Evolutionary conservation across 257 asterid genomes (phyloP), one percentile per base, ranked within the genome.

Genomic region (Echites panduratus): DNA sequence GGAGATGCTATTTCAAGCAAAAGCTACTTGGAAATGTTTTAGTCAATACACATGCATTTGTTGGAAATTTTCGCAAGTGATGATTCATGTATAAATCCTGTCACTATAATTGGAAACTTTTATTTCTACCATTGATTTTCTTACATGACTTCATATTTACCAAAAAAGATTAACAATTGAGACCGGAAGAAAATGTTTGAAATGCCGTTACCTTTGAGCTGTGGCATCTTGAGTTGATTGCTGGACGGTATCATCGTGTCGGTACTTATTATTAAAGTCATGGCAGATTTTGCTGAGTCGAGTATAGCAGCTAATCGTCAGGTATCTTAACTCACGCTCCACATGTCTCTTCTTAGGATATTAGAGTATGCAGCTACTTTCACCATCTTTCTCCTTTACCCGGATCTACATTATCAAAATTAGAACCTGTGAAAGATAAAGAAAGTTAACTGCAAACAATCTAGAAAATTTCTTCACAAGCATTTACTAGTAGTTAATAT

Each of bases 281-380:
- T 91, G 96, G 96, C 90, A 17, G 96, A 91, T 83, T 94, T 94
- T 77, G 86, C 96, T 0, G 87, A 88, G 82, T 94, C 97, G 29
- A 87, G 96, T 71, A 87, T 87, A 81, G 90, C 90, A 61, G 97
- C 97, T 32, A 94, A 91, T 75, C 77, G 76, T 79, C 98, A 89
- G 97, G 98, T 87, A 35, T 4, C 9, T 47, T 16, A 16, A 22
- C 45, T 32, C 27, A 9, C 53, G 17, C 49, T 47, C 22, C 40
- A 29, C 10, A 9, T 64, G 22, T 40, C 27, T 44, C 35, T 44
- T 16, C 13, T 72, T 72, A 12, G 40, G 50, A 48, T 59, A 32
- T 32, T 32, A 32, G 2, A 32, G 38, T 32, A 32, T 32, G 38
- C 38, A 32, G 38, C 38, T 32, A 32, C 38, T 1, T 1, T 32